Conservation (phyloP, 1,284 basidiomycete species). For the Ustilago hordei region DNA sequence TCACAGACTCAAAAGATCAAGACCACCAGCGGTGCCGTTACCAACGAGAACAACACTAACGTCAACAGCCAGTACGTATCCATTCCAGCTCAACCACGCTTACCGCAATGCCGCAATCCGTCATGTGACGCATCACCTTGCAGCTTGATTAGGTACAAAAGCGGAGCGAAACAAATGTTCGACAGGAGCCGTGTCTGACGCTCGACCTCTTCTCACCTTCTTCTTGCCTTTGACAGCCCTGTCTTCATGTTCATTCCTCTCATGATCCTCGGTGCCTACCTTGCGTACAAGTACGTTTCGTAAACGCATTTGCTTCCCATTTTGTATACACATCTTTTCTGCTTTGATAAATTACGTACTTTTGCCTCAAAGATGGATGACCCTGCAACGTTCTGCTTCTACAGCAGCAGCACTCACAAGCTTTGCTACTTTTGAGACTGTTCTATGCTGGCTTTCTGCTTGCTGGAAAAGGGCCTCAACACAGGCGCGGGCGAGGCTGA, state of each 20-base stretch:
- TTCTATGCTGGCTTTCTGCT: neutral
- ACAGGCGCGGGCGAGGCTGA: no score
- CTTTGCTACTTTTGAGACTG: neutral
- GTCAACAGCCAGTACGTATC: constrained; percentile 58
- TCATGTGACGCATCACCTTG: neutral
- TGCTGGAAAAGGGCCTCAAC: no score
- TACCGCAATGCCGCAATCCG: neutral
- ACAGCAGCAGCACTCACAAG: neutral
- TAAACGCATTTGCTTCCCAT: constrained; percentile 15
- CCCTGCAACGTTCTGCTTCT: neutral
- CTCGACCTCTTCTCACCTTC: neutral
- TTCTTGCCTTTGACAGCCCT: constrained; percentile 42
- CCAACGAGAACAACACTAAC: constrained; percentile 55
- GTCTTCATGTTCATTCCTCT: constrained; percentile 65
- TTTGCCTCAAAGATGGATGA: constrained; percentile 1
- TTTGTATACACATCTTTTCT: constrained; percentile 17
- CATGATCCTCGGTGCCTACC: constrained; percentile 51
- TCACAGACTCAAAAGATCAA: constrained; percentile 44
- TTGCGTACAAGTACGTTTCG: constrained; percentile 59
- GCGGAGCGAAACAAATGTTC: neutral
- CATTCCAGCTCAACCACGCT: neutral
- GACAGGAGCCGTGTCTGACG: constrained; percentile 1
- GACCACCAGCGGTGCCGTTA: constrained; percentile 51
- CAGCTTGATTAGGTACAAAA: neutral
- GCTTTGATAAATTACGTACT: constrained; percentile 9